phyloP scores from a whole-genome alignment of 306 rosid species.

The Cucurbita ficifolia region DNA sequence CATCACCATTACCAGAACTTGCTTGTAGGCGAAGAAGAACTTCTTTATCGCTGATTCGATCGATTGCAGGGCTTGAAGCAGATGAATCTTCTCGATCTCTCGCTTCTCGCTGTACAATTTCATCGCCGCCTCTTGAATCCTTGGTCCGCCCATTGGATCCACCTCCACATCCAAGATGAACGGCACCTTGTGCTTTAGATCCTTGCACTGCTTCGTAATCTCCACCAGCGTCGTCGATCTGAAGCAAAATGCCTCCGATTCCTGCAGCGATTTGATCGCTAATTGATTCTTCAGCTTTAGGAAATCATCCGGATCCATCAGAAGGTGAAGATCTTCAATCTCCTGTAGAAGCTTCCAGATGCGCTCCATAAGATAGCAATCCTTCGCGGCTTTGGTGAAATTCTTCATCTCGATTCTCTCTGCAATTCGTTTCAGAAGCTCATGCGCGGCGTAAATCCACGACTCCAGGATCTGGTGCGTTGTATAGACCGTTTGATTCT shows the following conservation, averaged over 20 bases:
- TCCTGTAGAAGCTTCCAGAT: slow-evolving; percentile 69
- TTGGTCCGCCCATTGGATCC: slow-evolving; percentile 86
- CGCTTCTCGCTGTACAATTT: slow-evolving; percentile 46
- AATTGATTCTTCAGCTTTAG: slow-evolving; percentile 48
- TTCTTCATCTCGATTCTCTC: slow-evolving; percentile 20
- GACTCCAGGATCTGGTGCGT: slow-evolving; percentile 70
- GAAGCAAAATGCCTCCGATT: slow-evolving; percentile 59
- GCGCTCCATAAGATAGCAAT: slow-evolving; percentile 45
- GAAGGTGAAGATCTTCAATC: slow-evolving; percentile 50
- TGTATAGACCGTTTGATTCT: slow-evolving; percentile 58
- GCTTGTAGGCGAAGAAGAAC: slow-evolving; percentile 67
- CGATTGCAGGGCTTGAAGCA: slow-evolving; percentile 62
- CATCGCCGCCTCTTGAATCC: slow-evolving; percentile 92
- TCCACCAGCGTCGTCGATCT: slow-evolving; percentile 55
- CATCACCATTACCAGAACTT: slow-evolving; percentile 50
- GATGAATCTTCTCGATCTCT: slow-evolving; percentile 36
- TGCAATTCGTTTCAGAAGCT: slow-evolving; percentile 27
- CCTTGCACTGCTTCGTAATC: slow-evolving; percentile 43
- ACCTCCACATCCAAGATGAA: slow-evolving; percentile 59
- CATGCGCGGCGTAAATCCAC: slow-evolving; percentile 34
- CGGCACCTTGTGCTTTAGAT: slow-evolving; percentile 64
- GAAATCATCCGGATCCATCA: slow-evolving; percentile 85
- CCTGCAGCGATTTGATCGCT: slow-evolving; percentile 15
- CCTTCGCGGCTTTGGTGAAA: slow-evolving; percentile 45
- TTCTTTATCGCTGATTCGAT: slow-evolving; percentile 63